Evolutionary conservation across 2,329 filamentous ascomycete species (phyloP), one percentile per base, ranked within the genome.

Genomic region (Elsinoe necatrix): DNA sequence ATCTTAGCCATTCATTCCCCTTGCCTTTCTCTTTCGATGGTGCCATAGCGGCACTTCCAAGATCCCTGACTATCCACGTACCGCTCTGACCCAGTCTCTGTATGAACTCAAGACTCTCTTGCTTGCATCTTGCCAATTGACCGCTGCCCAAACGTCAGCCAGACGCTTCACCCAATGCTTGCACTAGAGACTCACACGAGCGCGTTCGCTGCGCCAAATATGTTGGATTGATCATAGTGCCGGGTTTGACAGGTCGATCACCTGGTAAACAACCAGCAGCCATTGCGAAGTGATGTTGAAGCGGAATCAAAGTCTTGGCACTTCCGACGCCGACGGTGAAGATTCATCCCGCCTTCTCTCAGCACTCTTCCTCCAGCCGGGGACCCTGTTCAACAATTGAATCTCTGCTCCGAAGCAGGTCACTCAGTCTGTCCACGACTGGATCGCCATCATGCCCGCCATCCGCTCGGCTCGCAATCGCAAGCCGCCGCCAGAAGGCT

Each of bases 31-130:
- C 54, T 34, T 16, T 16, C 20, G 52, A 42, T 27, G 4, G 31
- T 54, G 27, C 1, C 29, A 16, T 23, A 45, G 51, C 58, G 16
- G 11, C 9, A 6, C 14, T 4, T 12, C 11, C 20, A n/a, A 5
- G 4, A 25, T 25, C 14, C 21, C 4, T 12, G 14, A 12, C 61
- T 58, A 64, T 58, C 35, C 56, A 85, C 91, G 71, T 86, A 98
- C 93, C 74, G 89, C 85, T 79, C 93, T 85, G 67, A 97, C 82
- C 93, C 93, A 98, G 78, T 92, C 86, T 72, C 93, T 82, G 78
- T 98, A 98, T 66, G 88, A 86, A 70, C 84, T 83, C 66, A 96
- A 75, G 63, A 96, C 93, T 79, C 92, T 84, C 71, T 78, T 80
- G 75, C 87, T 89, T 67, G 92, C 92, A 79, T 97, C 90, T 66